These are phyloP conservation scores for Penicillium robsamsonii DNA, from an alignment of 495 filamentous ascomycete genomes.

Conservation along the genomic window DNA sequence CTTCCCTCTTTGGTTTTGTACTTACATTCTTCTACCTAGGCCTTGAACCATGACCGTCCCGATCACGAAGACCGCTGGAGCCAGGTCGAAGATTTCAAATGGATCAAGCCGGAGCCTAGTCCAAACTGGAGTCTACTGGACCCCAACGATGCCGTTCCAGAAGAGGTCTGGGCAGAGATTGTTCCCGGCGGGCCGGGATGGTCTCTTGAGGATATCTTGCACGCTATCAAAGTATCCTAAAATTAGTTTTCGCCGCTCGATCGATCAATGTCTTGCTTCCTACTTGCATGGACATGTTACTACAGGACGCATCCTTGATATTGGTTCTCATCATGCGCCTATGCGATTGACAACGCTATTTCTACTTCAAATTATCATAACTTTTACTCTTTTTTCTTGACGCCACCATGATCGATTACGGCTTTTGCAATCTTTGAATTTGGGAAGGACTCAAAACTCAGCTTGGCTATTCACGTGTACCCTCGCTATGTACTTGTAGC, in stretches of 20 bases:
- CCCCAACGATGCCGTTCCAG: constrained; percentile 56
- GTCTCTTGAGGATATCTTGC: constrained; percentile 67
- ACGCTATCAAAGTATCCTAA: constrained; percentile 50
- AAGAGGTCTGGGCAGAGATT: constrained; percentile 67
- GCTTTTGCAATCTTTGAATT: background rate
- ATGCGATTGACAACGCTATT: background rate
- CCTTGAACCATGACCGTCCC: constrained; percentile 37
- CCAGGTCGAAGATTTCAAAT: constrained; percentile 95
- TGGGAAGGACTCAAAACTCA: too few relatives aligned
- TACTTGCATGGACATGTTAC: background rate
- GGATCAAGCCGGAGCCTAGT: constrained; percentile 81
- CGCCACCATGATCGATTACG: background rate
- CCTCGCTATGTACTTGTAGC: background rate
- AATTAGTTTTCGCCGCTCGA: constrained; percentile 10
- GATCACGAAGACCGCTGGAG: constrained; percentile 68
- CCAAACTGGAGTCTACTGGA: constrained; percentile 82
- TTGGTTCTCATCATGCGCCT: background rate
- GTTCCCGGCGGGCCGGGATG: constrained; percentile 62
- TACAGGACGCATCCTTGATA: background rate
- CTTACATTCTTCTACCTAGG: constrained; percentile 20
- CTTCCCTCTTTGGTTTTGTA: background rate
- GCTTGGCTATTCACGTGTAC: background rate
- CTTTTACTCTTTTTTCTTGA: background rate
- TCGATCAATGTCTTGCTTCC: background rate
- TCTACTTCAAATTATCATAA: background rate